phyloP scores from a whole-genome alignment of 2,329 filamentous ascomycete species.

The Apiospora saccharicola region DNA sequence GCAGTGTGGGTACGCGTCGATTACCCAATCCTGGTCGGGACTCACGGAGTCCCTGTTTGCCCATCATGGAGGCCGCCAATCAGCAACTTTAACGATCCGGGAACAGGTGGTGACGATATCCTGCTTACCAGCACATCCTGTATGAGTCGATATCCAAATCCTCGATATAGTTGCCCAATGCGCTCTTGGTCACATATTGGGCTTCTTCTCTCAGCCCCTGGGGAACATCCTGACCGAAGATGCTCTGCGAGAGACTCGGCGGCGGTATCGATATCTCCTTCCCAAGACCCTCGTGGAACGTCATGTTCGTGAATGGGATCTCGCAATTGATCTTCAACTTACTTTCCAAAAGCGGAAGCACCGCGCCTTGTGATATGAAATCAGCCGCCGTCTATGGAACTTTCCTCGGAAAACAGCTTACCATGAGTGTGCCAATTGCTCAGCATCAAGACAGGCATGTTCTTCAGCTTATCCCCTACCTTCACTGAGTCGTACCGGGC shows the following conservation, averaged over 20 bases:
- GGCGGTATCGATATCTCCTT: background rate
- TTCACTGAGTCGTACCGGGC: too few species aligned
- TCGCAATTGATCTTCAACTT: too few species aligned
- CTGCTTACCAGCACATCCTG: background rate
- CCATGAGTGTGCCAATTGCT: too few species aligned
- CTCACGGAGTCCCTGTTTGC: slow-evolving; percentile 29
- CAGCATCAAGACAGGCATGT: too few species aligned
- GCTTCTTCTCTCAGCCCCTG: background rate
- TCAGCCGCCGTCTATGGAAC: too few species aligned
- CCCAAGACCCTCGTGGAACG: background rate
- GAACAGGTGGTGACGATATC: background rate
- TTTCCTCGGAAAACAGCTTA: too few species aligned
- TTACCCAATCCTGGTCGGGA: slow-evolving; percentile 46
- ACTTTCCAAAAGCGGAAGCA: too few species aligned
- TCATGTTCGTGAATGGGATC: too few species aligned
- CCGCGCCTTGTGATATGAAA: too few species aligned
- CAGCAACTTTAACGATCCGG: background rate
- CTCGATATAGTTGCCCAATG: background rate
- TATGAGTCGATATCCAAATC: background rate
- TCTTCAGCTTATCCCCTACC: too few species aligned
- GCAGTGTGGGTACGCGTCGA: slow-evolving; percentile 38
- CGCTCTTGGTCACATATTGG: background rate
- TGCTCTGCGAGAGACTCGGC: background rate
- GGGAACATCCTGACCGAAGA: slow-evolving; percentile 8
- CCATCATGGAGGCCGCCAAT: background rate